Base-by-base conservation (phyloP, 2,329 filamentous ascomycete species). In the Fusarium tupiense region DNA sequence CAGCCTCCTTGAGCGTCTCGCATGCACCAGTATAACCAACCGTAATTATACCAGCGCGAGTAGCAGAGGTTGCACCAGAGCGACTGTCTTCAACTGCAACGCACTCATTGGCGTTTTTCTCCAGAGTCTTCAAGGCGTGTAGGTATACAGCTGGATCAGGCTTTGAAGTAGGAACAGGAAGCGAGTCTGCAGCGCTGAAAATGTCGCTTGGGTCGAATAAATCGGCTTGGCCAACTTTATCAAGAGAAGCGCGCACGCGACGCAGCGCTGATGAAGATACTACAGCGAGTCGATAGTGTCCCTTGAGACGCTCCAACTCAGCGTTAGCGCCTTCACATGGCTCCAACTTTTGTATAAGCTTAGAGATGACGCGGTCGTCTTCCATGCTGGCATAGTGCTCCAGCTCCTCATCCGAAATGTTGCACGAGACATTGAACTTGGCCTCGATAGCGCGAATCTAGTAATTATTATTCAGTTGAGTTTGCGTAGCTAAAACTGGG, bases 401-500 rank as follows among this genome's bases (percentile, higher is more conserved):
- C 9, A 57, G 17, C n/a, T 44, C 6, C n/a, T 57, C 8, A 20
- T 44, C 54, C 14, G 54, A 57, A 2, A 57, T 41, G 13, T 44
- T 57, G 22, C 38, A 57, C 5, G 38, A 44, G 29, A 44, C 22
- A 44, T 57, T 26, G 14, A 44, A 57, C 26, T 57, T 57, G 7
- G 38, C 2, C 29, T 44, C 40, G 13, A 57, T 41, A 13, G 29
- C 40, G 19, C 38, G 54, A 6, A 57, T 44, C 38, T 57, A 24
- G 4, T 10, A n/a, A n/a, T n/a, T n/a, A n/a, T n/a, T n/a, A n/a
- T n/a, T n/a, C n/a, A n/a, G n/a, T n/a, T n/a, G n/a, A n/a, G n/a
- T n/a, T n/a, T n/a, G 9, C 19, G 3, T 29, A 22, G 4, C 9
- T 26, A 20, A 10, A 13, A 16, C 6, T 11, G 2, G 2, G 0